phyloP scores from a whole-genome alignment of 352 stramenopile species.

The Thalassiosira allenii region DNA sequence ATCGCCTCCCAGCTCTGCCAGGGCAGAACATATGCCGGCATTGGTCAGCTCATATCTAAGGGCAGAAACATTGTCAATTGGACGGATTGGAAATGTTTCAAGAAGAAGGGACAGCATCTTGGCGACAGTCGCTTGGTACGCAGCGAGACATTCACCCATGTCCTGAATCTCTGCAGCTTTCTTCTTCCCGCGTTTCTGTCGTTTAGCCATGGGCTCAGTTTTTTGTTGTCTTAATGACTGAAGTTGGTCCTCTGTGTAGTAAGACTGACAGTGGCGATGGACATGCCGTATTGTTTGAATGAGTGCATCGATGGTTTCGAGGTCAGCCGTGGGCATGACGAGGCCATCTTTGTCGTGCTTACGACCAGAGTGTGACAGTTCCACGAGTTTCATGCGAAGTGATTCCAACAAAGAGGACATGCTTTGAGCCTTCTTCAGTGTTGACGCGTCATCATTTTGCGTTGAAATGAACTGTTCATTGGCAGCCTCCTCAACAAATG shows the following conservation, averaged over 20 bases:
- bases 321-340: conserved; percentile 34
- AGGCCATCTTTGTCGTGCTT: conserved; percentile 36
- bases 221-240: too few species aligned
- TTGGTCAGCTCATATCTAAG: conserved; percentile 55
- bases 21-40: conserved; percentile 56
- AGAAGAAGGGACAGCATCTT: conserved; percentile 54
- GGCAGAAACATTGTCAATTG: conserved; percentile 9
- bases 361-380: conserved; percentile 48
- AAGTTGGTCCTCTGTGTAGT: neutral
- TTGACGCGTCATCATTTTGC: conserved; percentile 18
- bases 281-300: conserved; percentile 41
- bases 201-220: neutral
- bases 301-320: conserved; percentile 51
- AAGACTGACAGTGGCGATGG: conserved; percentile 30
- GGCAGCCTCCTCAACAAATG: neutral
- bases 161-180: conserved; percentile 24
- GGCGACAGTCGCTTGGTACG: conserved; percentile 33
- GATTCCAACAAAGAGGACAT: conserved; percentile 55
- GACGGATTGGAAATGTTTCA: conserved; percentile 59
- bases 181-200: conserved; percentile 28
- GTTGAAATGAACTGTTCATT: too few species aligned
- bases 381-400: conserved; percentile 56
- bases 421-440: conserved; percentile 43
- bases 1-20: conserved; percentile 57
- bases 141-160: conserved; percentile 28